A percentile compares a stretch with the other conserved stretches of the same genome.
Evolutionary conservation across 2,329 filamentous ascomycete genomes (phyloP).

Genomic region (Alternaria ethzedia): DNA sequence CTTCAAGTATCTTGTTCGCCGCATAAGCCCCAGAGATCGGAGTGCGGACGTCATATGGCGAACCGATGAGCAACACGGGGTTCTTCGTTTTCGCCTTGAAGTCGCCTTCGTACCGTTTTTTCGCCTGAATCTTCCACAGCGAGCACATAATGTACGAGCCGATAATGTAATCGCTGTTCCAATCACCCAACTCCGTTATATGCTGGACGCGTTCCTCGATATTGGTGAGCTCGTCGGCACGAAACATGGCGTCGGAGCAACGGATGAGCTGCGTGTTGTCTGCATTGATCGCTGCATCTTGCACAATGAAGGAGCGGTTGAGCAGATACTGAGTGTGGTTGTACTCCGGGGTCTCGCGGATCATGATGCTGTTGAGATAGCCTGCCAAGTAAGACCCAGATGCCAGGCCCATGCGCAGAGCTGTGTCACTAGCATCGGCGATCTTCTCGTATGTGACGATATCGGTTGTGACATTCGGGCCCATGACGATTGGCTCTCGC

Average conservation of each 20-base stretch:
- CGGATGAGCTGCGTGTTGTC: background rate
- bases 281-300: background rate
- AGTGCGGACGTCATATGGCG: background rate
- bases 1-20: background rate
- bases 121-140: background rate
- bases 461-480: background rate
- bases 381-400: background rate
- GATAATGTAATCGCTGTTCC: background rate
- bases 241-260: background rate
- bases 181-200: background rate
- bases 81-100: background rate
- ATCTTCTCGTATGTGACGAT: background rate
- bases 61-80: background rate
- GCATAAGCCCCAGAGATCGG: background rate
- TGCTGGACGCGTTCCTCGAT: background rate
- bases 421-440: background rate
- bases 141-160: background rate
- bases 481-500: background rate
- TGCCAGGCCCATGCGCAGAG: background rate
- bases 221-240: background rate
- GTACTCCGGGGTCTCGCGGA: background rate
- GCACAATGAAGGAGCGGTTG: background rate
- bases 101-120: background rate
- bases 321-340: background rate
- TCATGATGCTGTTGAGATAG: background rate